Evolutionary conservation across 129 eudicot species (phyloP).

Genomic region (Pseudognaphalium luteoalbum): DNA sequence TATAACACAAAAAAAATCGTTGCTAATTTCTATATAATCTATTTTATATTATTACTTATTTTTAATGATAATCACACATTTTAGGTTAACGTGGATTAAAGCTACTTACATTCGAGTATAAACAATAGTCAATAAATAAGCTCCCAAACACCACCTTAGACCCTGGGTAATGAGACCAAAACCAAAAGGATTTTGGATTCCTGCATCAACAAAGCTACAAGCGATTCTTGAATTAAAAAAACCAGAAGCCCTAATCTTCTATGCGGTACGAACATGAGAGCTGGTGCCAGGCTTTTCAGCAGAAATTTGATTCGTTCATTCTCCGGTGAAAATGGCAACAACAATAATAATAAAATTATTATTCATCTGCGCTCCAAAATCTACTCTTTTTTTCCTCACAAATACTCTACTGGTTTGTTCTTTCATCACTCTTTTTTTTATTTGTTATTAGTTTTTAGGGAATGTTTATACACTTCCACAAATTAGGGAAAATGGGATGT

Average conservation of each 20-base stretch:
- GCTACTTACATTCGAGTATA: too few relatives aligned
- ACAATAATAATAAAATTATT: too few relatives aligned
- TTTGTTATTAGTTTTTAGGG: neutral
- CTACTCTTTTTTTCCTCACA: neutral
- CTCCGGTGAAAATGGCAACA: slow-evolving; percentile 12
- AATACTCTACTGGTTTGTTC: slow-evolving; percentile 37
- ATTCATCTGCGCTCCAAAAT: slow-evolving; percentile 17
- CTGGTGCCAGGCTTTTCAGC: slow-evolving; percentile 25
- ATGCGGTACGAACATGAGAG: slow-evolving; percentile 10
- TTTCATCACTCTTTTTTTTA: neutral
- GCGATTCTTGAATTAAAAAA: neutral
- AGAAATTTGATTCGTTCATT: slow-evolving; percentile 20
- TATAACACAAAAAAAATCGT: too few relatives aligned
- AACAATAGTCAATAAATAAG: too few relatives aligned
- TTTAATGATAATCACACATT: too few relatives aligned
- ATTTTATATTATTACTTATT: too few relatives aligned
- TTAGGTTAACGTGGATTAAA: too few relatives aligned
- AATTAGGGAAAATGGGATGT: slow-evolving; percentile 7
- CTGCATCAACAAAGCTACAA: too few relatives aligned
- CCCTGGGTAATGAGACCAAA: too few relatives aligned
- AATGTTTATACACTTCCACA: neutral
- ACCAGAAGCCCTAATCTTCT: slow-evolving; percentile 8
- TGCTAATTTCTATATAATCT: too few relatives aligned
- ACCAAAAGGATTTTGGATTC: too few relatives aligned
- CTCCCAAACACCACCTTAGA: too few relatives aligned